Percentiles rank a stretch among this genome's conserved stretches.
Conservation (phyloP, 306 rosid genomes). For the Cucumis cinereus region DNA sequence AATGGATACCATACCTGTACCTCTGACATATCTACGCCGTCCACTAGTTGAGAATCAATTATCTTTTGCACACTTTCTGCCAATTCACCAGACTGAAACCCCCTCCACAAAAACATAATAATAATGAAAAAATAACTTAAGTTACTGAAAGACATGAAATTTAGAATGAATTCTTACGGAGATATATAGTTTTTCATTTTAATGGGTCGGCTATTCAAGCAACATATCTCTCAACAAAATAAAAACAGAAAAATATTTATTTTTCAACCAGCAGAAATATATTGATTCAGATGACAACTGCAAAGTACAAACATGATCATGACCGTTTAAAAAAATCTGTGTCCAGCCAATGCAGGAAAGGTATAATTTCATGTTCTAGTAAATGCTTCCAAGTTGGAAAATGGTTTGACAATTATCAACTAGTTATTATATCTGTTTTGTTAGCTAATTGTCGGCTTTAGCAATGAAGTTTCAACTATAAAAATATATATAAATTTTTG, state of each 20-base stretch:
- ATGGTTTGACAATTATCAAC: background rate
- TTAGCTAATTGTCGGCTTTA: background rate
- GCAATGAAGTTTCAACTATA: background rate
- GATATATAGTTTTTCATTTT: background rate
- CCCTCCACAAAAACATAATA: background rate
- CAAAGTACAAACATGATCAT: background rate
- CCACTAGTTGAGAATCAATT: slow-evolving; percentile 60
- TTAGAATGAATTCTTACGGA: background rate
- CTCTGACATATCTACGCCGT: slow-evolving; percentile 89
- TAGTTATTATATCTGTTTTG: background rate
- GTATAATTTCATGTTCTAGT: background rate
- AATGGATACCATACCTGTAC: slow-evolving; percentile 57
- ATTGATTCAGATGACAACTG: background rate
- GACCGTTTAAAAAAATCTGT: background rate
- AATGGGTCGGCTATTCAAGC: background rate
- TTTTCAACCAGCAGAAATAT: background rate
- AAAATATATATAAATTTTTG: no score
- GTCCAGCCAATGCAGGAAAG: background rate
- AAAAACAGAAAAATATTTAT: background rate
- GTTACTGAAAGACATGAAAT: background rate
- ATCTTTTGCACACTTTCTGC: slow-evolving; percentile 93
- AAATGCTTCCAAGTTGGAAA: background rate
- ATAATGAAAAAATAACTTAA: background rate
- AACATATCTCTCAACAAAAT: background rate
- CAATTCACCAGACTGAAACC: slow-evolving; percentile 76